phyloP scores from a whole-genome alignment of 2,329 filamentous ascomycete species.

The Colletotrichum sp. region DNA sequence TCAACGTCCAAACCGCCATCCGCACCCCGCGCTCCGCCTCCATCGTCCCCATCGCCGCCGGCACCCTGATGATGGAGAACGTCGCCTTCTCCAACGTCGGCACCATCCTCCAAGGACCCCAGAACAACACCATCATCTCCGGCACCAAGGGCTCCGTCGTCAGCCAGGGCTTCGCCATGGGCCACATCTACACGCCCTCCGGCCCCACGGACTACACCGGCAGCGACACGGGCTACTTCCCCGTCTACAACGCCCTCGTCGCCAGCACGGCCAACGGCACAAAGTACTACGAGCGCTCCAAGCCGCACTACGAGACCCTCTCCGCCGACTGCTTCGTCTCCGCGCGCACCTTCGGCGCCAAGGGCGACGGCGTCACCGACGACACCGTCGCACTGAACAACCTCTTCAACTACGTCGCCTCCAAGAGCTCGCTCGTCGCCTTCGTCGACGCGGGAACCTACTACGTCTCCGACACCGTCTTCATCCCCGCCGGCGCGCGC shows the following conservation, averaged over 20 bases:
- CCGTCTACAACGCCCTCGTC: slow-evolving; percentile 60
- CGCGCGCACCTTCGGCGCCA: slow-evolving; percentile 70
- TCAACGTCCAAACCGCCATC: slow-evolving; percentile 70
- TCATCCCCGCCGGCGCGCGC: slow-evolving; percentile 52
- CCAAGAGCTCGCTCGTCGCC: slow-evolving; percentile 55
- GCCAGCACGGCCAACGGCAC: slow-evolving; percentile 33
- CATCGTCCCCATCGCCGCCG: slow-evolving; percentile 39
- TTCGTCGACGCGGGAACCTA: slow-evolving; percentile 69
- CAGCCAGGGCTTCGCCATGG: slow-evolving; percentile 57
- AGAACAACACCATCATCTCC: slow-evolving; percentile 53
- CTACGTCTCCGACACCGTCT: slow-evolving; percentile 59
- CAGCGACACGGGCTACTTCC: slow-evolving; percentile 43
- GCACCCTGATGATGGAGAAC: slow-evolving; percentile 54
- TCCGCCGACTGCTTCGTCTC: slow-evolving; percentile 68
- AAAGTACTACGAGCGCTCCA: slow-evolving; percentile 74
- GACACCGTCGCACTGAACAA: slow-evolving; percentile 75
- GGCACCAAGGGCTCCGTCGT: slow-evolving; percentile 56
- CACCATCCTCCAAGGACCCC: slow-evolving; percentile 44
- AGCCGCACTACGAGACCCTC: slow-evolving; percentile 74
- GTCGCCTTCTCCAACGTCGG: slow-evolving; percentile 41
- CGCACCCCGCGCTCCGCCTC: slow-evolving; percentile 58
- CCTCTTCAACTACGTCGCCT: slow-evolving; percentile 60
- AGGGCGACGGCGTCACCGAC: slow-evolving; percentile 76
- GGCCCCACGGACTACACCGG: slow-evolving; percentile 55
- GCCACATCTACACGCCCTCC: slow-evolving; percentile 65